Evolutionary conservation across 169 alveolate genomes (phyloP).

Genomic region (Plasmodium vivax): DNA sequence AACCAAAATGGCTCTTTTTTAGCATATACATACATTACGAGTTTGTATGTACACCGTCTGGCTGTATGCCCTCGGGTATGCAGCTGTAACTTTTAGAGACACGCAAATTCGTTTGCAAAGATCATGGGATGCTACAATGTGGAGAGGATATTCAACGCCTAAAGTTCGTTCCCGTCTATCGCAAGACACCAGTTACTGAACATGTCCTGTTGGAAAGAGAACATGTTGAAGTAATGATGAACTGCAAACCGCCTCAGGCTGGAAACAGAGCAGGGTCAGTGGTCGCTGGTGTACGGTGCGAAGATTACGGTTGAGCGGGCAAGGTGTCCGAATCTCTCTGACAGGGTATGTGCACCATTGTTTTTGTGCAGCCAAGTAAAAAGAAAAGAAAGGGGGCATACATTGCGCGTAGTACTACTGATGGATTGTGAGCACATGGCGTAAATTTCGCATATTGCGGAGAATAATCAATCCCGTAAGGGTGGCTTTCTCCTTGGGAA

Average conservation of each 20-base stretch:
- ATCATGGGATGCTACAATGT: conserved; percentile 56
- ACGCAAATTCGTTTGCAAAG: conserved; percentile 9
- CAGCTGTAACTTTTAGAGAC: conserved; percentile 54
- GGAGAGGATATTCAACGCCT: neutral
- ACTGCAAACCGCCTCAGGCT: conserved; percentile 73
- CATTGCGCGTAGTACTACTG: neutral
- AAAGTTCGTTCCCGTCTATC: conserved; percentile 39
- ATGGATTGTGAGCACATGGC: no score
- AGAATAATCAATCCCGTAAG: no score
- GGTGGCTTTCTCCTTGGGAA: no score
- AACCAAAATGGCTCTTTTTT: conserved; percentile 6
- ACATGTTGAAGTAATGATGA: conserved; percentile 67
- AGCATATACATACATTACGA: conserved; percentile 14
- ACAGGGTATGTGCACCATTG: conserved; percentile 56
- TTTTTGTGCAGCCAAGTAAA: neutral
- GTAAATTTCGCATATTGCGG: neutral
- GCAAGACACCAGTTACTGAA: conserved; percentile 69
- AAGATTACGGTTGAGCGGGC: conserved; percentile 57
- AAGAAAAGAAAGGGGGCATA: neutral
- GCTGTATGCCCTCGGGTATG: conserved; percentile 24
- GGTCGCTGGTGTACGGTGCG: conserved; percentile 74
- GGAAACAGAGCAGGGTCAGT: conserved; percentile 77
- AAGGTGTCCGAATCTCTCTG: conserved; percentile 6
- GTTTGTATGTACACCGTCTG: neutral
- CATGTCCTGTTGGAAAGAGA: conserved; percentile 42